phyloP scores from a whole-genome alignment of 345 rosid genomes.

The Aquilaria yunnanensis region DNA sequence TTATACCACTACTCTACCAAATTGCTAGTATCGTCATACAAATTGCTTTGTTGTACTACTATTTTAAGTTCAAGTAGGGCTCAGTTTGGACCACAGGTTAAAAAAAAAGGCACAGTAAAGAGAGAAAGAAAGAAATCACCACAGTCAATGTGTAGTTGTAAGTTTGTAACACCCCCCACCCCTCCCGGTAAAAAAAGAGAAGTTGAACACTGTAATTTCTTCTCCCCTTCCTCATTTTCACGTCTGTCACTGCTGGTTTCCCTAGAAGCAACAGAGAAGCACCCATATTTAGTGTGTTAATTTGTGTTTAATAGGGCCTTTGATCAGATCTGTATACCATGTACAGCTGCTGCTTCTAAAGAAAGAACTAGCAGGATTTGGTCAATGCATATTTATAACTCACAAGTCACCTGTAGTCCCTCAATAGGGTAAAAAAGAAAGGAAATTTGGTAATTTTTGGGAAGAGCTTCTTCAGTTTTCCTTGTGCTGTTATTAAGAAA shows the following conservation, averaged over 20 bases:
- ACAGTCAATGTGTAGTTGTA: conserved; percentile 27
- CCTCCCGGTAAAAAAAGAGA: not conserved
- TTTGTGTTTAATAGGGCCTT: conserved; percentile 19
- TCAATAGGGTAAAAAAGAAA: not conserved
- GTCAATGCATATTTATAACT: not conserved
- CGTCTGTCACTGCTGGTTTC: conserved; percentile 20
- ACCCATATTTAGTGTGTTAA: conserved; percentile 19
- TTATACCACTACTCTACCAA: conserved; percentile 26
- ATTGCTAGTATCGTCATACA: conserved; percentile 30
- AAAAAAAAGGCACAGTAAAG: conserved; percentile 4
- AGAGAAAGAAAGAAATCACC: conserved; percentile 8
- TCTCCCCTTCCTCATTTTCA: not conserved
- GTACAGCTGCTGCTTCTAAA: conserved; percentile 9
- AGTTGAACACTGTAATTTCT: conserved; percentile 5
- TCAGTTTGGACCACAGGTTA: conserved; percentile 39
- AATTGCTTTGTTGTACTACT: conserved; percentile 33
- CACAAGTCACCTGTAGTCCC: not conserved
- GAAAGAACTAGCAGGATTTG: conserved; percentile 1
- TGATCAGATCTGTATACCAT: conserved; percentile 24
- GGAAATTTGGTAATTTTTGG: not conserved
- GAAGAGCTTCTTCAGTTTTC: not conserved
- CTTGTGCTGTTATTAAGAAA: not conserved
- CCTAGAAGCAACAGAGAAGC: conserved; percentile 24
- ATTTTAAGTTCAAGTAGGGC: conserved; percentile 22
- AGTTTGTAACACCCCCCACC: conserved; percentile 14